Percentiles rank a stretch among this genome's conserved stretches.
phyloP scores from a whole-genome alignment of 768 basidiomycete species.

The Termitomyces sp. region DNA sequence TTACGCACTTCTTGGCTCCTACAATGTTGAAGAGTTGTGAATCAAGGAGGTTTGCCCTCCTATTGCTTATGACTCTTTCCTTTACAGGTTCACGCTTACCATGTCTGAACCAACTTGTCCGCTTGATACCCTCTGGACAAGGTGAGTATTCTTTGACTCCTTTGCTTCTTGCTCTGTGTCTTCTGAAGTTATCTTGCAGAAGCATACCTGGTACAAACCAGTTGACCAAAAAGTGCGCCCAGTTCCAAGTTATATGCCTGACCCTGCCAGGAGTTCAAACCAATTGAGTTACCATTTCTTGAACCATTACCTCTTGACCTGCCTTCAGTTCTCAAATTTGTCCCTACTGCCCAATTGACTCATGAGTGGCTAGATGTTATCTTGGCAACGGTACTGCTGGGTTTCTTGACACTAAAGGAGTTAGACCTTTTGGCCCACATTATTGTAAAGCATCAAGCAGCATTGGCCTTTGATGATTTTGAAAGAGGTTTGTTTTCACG shows the following conservation, averaged over 20 bases:
- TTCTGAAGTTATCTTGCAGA: no score
- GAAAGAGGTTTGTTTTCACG: no score
- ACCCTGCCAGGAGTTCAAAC: no score
- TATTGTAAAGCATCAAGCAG: conserved; percentile 10
- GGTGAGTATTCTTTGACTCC: conserved; percentile 1
- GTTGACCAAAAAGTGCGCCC: conserved; percentile 25
- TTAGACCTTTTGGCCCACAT: conserved; percentile 21
- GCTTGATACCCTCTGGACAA: no score
- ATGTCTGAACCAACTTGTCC: no score
- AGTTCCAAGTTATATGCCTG: conserved; percentile 25
- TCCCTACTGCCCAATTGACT: conserved; percentile 12
- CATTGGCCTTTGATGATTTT: conserved; percentile 20
- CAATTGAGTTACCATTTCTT: no score
- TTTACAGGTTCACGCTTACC: conserved; percentile 5
- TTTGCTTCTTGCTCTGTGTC: not conserved
- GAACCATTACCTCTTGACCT: conserved; percentile 12
- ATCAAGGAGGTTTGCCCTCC: conserved; percentile 3
- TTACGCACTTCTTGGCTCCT: not conserved
- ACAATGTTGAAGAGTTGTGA: not conserved
- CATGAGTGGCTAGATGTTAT: conserved; percentile 16
- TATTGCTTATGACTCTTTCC: conserved; percentile 14
- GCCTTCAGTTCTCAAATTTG: conserved; percentile 6
- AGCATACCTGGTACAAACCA: conserved; percentile 21
- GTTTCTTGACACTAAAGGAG: conserved; percentile 11
- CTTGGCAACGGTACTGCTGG: conserved; percentile 1